Percentiles rank a stretch among this genome's conserved stretches.
Conservation (phyloP, 768 basidiomycete species). For the Russula olivacea region DNA sequence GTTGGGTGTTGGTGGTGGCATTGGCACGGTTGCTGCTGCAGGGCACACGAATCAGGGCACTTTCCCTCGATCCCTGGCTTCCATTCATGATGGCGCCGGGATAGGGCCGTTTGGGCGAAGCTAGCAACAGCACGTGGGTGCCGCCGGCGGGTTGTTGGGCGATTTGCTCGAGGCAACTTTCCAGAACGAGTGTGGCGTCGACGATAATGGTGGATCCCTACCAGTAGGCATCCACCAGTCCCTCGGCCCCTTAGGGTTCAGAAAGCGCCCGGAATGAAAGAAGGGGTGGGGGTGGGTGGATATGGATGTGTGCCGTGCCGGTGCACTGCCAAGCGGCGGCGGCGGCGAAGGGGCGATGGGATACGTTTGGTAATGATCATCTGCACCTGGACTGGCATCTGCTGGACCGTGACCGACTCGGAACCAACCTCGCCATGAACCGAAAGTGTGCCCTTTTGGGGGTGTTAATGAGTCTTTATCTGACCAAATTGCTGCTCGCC, state of each 20-base stretch:
- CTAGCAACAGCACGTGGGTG: not conserved
- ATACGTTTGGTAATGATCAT: not conserved
- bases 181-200: not conserved
- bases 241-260: not conserved
- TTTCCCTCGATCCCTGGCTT: not conserved
- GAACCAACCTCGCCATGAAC: constrained; percentile 2
- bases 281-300: not conserved
- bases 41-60: not conserved
- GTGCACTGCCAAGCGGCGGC: not conserved
- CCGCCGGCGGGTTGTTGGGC: not conserved
- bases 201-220: constrained; percentile 5
- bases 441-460: not conserved
- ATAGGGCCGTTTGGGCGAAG: not conserved
- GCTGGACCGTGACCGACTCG: no score
- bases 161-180: constrained; percentile 1
- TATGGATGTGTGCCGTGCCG: no score
- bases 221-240: not conserved
- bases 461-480: constrained; percentile 2
- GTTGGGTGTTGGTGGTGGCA: no score
- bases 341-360: not conserved
- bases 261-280: constrained; percentile 17
- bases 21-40: no score
- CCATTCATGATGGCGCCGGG: not conserved
- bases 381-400: not conserved
- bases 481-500: constrained; percentile 4